Conservation (phyloP, 129 eudicot species). For the Kitagawia praeruptora region DNA sequence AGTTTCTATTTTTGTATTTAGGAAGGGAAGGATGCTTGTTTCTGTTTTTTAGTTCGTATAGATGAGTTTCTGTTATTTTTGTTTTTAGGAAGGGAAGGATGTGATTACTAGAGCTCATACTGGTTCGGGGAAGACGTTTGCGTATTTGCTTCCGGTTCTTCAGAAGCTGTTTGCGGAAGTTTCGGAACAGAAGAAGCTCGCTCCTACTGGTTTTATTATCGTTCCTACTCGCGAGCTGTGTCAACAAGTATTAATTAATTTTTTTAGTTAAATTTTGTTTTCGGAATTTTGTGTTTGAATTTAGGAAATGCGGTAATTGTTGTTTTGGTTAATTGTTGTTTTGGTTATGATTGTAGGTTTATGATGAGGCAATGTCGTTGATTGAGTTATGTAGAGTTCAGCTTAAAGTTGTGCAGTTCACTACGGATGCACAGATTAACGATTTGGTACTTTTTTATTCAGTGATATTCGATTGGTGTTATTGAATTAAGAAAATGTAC, state of each 20-base stretch:
- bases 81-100: constrained; percentile 31
- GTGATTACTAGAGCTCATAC: constrained; percentile 95
- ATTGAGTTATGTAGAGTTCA: constrained; percentile 79
- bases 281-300: too few species aligned
- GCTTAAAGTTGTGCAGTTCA: constrained; percentile 65
- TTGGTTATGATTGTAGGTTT: constrained; percentile 42
- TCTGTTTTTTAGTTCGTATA: neutral
- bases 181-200: constrained; percentile 28
- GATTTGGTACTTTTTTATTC: constrained; percentile 30
- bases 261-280: neutral
- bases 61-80: neutral
- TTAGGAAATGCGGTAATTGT: neutral
- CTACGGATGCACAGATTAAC: constrained; percentile 47
- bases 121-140: constrained; percentile 94
- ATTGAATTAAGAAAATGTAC: too few species aligned
- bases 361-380: constrained; percentile 58
- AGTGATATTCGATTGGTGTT: neutral
- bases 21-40: neutral
- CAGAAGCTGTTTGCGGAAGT: constrained; percentile 65
- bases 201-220: constrained; percentile 59
- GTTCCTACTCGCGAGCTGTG: constrained; percentile 86
- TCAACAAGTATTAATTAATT: constrained; percentile 44
- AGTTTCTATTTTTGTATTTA: too few species aligned
- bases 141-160: constrained; percentile 80
- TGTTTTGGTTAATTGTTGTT: neutral